phyloP scores from a whole-genome alignment of 2,329 filamentous ascomycete genomes.

The Penicillium occitanis region DNA sequence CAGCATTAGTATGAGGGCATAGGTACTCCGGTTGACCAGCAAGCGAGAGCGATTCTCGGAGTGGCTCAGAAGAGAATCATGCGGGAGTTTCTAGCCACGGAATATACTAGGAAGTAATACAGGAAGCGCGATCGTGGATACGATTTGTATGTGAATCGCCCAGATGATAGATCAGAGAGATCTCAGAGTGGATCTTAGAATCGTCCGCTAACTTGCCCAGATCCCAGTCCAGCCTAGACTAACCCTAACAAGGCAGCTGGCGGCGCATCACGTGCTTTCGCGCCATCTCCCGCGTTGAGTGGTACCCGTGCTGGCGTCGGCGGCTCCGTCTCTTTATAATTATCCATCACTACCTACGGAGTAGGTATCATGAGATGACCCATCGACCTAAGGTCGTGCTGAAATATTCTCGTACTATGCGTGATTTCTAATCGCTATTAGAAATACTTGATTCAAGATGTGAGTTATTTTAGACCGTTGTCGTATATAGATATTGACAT shows the following conservation, averaged over 20 bases:
- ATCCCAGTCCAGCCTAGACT: background rate
- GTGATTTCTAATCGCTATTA: background rate
- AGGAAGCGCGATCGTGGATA: background rate
- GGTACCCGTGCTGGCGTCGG: background rate
- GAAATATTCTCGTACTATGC: background rate
- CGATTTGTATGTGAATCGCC: background rate
- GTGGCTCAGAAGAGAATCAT: background rate
- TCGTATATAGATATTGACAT: background rate
- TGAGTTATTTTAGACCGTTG: background rate
- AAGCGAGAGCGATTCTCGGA: background rate
- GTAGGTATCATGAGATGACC: background rate
- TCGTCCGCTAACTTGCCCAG: background rate
- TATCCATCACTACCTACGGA: background rate
- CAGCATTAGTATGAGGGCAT: conserved; percentile 14
- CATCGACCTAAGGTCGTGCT: background rate
- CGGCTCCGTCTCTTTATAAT: background rate
- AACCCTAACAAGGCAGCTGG: background rate
- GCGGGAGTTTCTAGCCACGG: background rate
- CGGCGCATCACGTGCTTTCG: conserved; percentile 20
- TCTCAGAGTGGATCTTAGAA: background rate
- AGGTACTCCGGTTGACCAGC: conserved; percentile 1
- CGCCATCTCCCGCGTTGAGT: conserved; percentile 18
- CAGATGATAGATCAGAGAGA: background rate
- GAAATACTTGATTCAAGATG: background rate
- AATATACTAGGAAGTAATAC: background rate